Conservation (phyloP, 2,329 filamentous ascomycete genomes). For the Coleophoma eucalyptorum region DNA sequence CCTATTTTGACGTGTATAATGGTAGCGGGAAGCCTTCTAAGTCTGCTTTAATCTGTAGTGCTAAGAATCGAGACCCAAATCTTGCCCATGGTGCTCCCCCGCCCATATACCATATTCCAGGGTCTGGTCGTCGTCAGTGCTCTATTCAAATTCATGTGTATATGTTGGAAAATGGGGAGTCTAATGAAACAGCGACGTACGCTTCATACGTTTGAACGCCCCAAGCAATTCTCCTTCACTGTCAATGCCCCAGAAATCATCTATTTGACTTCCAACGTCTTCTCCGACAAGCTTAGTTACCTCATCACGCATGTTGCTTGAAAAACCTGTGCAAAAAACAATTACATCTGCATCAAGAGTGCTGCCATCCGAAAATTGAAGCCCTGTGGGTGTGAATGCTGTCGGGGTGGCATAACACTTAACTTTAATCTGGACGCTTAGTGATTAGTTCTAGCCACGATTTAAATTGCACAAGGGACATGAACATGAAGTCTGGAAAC, state of each 20-base stretch:
- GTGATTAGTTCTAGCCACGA: too few relatives aligned
- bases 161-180: too few relatives aligned
- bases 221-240: constrained; percentile 37
- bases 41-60: neutral
- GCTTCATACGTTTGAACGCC: constrained; percentile 8
- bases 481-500: neutral
- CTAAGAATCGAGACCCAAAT: neutral
- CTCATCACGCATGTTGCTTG: constrained; percentile 45
- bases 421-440: constrained; percentile 11
- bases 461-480: too few relatives aligned
- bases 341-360: constrained; percentile 46
- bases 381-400: constrained; percentile 10
- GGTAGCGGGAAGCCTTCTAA: neutral
- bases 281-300: constrained; percentile 45
- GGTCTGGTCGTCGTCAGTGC: too few relatives aligned
- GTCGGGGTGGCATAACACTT: constrained; percentile 10
- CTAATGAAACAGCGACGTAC: constrained; percentile 8
- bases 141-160: too few relatives aligned
- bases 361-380: constrained; percentile 38
- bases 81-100: too few relatives aligned
- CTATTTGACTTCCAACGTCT: constrained; percentile 40
- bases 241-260: constrained; percentile 43
- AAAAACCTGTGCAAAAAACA: constrained; percentile 42
- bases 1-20: too few relatives aligned
- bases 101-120: neutral